Percentiles rank a stretch among this genome's conserved stretches.
phyloP scores from a whole-genome alignment of 345 rosid genomes.

The Nephelium lappaceum region DNA sequence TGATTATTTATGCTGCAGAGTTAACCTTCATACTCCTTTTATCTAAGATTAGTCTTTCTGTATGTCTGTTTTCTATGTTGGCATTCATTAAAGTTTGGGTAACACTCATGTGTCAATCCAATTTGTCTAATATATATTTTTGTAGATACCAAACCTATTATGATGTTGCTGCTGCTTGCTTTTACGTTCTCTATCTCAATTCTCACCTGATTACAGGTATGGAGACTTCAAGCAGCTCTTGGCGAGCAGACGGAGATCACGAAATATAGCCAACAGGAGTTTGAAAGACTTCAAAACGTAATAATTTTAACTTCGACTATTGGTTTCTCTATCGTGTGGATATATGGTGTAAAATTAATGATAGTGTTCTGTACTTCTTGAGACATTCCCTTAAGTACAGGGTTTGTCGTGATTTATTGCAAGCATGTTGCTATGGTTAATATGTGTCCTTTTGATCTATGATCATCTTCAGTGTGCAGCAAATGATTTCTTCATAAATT shows the following conservation, averaged over 20 bases:
- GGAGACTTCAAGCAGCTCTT: constrained; percentile 99
- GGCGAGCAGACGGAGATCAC: constrained; percentile 96
- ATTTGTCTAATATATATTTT: neutral
- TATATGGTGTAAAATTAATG: constrained; percentile 1
- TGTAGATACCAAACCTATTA: neutral
- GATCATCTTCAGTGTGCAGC: neutral
- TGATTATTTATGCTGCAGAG: constrained; percentile 22
- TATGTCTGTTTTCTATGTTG: neutral
- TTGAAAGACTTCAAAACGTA: constrained; percentile 94
- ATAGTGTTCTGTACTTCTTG: neutral
- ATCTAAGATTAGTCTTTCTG: neutral
- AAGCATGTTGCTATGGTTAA: neutral
- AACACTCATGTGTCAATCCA: neutral
- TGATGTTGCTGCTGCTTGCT: neutral
- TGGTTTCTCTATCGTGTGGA: neutral
- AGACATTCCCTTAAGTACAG: neutral
- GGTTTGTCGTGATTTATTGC: neutral
- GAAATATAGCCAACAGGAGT: constrained; percentile 86
- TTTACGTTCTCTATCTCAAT: neutral
- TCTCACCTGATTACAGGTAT: constrained; percentile 51
- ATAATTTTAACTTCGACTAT: constrained; percentile 8
- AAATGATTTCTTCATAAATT: constrained; percentile 1
- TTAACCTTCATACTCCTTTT: constrained; percentile 4
- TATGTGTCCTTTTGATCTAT: neutral
- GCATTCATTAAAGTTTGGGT: neutral